Evolutionary conservation across 169 alveolate species (phyloP).

Genomic region (Babesia bigemina): DNA sequence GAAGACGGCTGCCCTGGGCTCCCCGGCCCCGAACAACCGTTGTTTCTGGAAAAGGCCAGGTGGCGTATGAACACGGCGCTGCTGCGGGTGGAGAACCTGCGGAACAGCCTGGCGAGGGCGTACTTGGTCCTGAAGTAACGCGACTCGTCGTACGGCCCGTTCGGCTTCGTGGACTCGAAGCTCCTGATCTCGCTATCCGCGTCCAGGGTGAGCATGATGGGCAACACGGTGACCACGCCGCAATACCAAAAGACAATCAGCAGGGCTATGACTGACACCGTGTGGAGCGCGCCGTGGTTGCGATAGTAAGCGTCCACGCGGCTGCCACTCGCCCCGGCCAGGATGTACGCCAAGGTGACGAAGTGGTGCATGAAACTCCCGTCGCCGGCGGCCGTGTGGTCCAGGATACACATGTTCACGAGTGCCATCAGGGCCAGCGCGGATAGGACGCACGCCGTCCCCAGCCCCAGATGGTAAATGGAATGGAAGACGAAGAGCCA

Average conservation of each 20-base stretch:
- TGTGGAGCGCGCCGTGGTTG: conserved; percentile 27
- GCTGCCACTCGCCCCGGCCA: conserved; percentile 36
- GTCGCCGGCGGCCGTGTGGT: conserved; percentile 16
- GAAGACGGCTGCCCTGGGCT: too few species aligned
- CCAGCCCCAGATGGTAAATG: background rate
- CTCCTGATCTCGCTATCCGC: conserved; percentile 8
- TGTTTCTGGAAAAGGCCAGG: background rate
- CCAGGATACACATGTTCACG: conserved; percentile 41
- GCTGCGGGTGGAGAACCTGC: background rate
- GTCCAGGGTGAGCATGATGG: conserved; percentile 44
- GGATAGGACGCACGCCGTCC: background rate
- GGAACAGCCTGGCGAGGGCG: background rate
- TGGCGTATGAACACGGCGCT: conserved; percentile 11
- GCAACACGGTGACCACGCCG: conserved; percentile 20
- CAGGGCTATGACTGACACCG: conserved; percentile 11
- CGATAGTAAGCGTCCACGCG: conserved; percentile 25
- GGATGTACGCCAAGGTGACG: conserved; percentile 28
- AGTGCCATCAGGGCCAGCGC: conserved; percentile 20
- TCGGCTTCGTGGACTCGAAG: conserved; percentile 14
- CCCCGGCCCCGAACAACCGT: too few species aligned
- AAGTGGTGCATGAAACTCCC: conserved; percentile 35
- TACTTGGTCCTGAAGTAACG: background rate
- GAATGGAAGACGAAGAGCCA: conserved; percentile 17
- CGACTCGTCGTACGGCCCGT: conserved; percentile 27
- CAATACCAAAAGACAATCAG: conserved; percentile 37